Percentiles rank a stretch among this genome's conserved stretches.
Conservation (phyloP, 495 filamentous ascomycete genomes). For the Aspergillus incahuasiensis region DNA sequence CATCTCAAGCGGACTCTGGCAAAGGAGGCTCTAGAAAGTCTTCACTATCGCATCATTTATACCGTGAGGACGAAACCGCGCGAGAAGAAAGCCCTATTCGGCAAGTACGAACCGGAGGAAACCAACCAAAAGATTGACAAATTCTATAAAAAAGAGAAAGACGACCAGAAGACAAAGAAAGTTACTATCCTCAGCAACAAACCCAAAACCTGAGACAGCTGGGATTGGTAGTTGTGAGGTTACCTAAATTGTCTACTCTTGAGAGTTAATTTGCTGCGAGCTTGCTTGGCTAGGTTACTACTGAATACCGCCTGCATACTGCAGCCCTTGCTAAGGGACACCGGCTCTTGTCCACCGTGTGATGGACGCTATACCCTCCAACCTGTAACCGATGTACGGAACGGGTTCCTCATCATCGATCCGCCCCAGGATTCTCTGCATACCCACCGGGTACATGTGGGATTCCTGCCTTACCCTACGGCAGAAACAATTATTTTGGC, state of each 20-base stretch:
- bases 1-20: slow-evolving; percentile 68
- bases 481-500: too few species aligned
- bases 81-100: slow-evolving; percentile 55
- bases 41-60: slow-evolving; percentile 67
- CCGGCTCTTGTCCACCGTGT: too few species aligned
- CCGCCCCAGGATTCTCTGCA: too few species aligned
- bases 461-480: too few species aligned
- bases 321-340: too few species aligned
- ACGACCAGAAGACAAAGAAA: background rate
- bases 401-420: too few species aligned
- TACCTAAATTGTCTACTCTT: slow-evolving; percentile 28
- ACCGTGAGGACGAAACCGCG: slow-evolving; percentile 63
- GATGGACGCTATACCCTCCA: too few species aligned
- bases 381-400: too few species aligned
- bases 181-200: slow-evolving; percentile 16
- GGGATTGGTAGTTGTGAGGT: slow-evolving; percentile 7
- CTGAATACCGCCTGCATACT: too few species aligned
- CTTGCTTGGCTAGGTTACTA: too few species aligned
- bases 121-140: background rate
- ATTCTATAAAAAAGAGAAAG: background rate
- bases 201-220: slow-evolving; percentile 16
- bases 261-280: too few species aligned
- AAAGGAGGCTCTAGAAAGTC: slow-evolving; percentile 64
- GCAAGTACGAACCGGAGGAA: slow-evolving; percentile 22
- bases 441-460: too few species aligned